These are phyloP conservation scores for Penicillium diatomitis DNA, from an alignment of 495 filamentous ascomycete genomes.

Conservation along the genomic window DNA sequence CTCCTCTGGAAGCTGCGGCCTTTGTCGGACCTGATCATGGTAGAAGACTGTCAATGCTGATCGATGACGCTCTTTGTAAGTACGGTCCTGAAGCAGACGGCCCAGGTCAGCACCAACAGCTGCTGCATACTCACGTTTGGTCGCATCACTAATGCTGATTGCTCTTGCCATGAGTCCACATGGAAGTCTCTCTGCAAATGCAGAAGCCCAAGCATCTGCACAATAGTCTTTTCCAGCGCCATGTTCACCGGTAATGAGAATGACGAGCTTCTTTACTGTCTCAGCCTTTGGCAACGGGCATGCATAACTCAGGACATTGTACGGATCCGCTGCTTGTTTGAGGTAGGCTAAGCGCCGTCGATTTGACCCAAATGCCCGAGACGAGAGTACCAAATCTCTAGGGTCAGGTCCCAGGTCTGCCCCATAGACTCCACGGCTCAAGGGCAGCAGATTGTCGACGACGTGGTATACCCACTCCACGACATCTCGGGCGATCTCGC, in stretches of 20 bases:
- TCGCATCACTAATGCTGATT: slow-evolving; percentile 52
- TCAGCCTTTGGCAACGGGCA: slow-evolving; percentile 40
- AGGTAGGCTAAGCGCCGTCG: slow-evolving; percentile 40
- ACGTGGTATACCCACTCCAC: slow-evolving; percentile 50
- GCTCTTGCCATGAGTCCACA: slow-evolving; percentile 31
- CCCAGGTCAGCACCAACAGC: slow-evolving; percentile 41
- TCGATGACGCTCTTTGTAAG: slow-evolving; percentile 55
- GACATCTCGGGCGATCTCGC: slow-evolving; percentile 30
- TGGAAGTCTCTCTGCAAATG: slow-evolving; percentile 22
- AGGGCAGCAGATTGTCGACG: slow-evolving; percentile 37
- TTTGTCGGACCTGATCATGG: slow-evolving; percentile 34
- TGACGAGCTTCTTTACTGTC: slow-evolving; percentile 41
- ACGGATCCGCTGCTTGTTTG: slow-evolving; percentile 43
- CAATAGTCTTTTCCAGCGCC: slow-evolving; percentile 55
- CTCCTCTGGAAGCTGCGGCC: slow-evolving; percentile 43
- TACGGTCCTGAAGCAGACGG: slow-evolving; percentile 43
- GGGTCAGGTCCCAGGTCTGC: slow-evolving; percentile 58
- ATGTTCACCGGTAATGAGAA: slow-evolving; percentile 53
- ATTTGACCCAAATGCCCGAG: slow-evolving; percentile 51
- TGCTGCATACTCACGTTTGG: slow-evolving; percentile 50
- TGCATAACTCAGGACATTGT: slow-evolving; percentile 44
- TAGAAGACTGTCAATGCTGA: slow-evolving; percentile 46
- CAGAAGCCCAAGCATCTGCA: slow-evolving; percentile 43
- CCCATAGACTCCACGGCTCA: slow-evolving; percentile 46
- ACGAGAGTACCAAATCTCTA: slow-evolving; percentile 42